Conservation (phyloP, 768 basidiomycete genomes). For the Stropharia rugosoannulata region DNA sequence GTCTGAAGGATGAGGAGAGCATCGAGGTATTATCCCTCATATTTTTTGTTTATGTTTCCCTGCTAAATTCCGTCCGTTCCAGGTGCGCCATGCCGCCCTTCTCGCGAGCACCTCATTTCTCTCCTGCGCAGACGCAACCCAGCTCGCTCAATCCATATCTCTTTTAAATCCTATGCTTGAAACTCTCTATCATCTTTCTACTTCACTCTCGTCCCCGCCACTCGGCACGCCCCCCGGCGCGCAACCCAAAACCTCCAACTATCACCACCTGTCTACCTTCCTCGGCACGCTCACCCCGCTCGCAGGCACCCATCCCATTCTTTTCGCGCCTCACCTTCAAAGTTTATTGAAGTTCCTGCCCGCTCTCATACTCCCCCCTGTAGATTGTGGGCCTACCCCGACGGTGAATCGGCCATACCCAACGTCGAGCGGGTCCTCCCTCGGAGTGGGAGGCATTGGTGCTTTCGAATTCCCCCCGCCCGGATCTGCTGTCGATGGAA, state of each 20-base stretch:
- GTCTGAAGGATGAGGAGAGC: conserved; percentile 64
- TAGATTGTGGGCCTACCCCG: conserved; percentile 50
- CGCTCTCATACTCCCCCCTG: conserved; percentile 61
- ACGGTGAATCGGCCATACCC: conserved; percentile 48
- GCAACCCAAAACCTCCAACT: conserved; percentile 29
- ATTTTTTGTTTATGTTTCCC: background rate
- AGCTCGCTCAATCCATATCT: conserved; percentile 58
- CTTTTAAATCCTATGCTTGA: conserved; percentile 75
- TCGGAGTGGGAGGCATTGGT: conserved; percentile 23
- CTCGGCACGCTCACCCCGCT: conserved; percentile 71
- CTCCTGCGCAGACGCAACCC: conserved; percentile 54
- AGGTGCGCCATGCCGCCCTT: conserved; percentile 77
- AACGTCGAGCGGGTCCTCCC: background rate
- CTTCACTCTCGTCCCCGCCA: conserved; percentile 30
- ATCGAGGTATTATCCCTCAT: conserved; percentile 44
- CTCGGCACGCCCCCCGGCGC: conserved; percentile 17
- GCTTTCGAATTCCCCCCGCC: conserved; percentile 40
- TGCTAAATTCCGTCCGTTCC: background rate
- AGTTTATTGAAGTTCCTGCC: conserved; percentile 71
- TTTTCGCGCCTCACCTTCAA: conserved; percentile 75
- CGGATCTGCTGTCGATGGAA: background rate
- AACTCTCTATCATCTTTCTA: conserved; percentile 59
- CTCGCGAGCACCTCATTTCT: conserved; percentile 71
- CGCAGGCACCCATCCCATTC: conserved; percentile 58
- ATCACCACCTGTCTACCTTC: conserved; percentile 59